Conservation (phyloP, 352 stramenopile genomes). For the Pythium dissotocum region DNA sequence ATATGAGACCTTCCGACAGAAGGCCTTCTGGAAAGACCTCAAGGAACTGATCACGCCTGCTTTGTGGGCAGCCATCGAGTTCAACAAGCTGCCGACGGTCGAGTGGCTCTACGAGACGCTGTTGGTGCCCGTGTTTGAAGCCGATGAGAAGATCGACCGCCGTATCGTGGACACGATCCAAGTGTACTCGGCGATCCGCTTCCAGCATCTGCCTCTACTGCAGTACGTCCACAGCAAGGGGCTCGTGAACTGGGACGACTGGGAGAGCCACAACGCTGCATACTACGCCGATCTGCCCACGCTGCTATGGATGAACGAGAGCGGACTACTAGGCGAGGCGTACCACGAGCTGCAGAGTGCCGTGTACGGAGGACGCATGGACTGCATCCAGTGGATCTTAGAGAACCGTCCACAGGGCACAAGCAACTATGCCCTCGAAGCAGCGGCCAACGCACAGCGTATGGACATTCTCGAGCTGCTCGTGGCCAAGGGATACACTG, state of each 20-base stretch:
- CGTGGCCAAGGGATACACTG: neutral
- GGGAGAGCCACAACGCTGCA: conserved; percentile 19
- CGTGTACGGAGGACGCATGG: conserved; percentile 17
- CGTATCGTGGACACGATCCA: conserved; percentile 3
- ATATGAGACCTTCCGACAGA: neutral
- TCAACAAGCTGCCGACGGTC: conserved; percentile 14
- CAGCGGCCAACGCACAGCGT: conserved; percentile 6
- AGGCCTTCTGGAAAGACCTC: conserved; percentile 31
- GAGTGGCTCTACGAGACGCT: conserved; percentile 31
- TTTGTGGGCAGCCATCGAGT: conserved; percentile 13
- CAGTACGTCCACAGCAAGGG: conserved; percentile 14
- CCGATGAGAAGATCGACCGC: neutral
- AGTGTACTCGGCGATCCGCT: conserved; percentile 15
- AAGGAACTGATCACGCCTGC: conserved; percentile 12
- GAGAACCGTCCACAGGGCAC: conserved; percentile 8
- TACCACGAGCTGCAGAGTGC: conserved; percentile 21
- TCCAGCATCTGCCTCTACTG: conserved; percentile 2
- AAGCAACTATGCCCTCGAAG: conserved; percentile 11
- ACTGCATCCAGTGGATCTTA: conserved; percentile 26
- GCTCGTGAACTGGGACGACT: conserved; percentile 21
- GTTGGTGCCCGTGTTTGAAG: neutral
- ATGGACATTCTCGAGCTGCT: conserved; percentile 21
- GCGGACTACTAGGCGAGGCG: conserved; percentile 11
- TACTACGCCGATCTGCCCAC: conserved; percentile 19
- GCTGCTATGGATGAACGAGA: conserved; percentile 10